Evolutionary conservation across 2,329 filamentous ascomycete species (phyloP).

Genomic region (Diplodia scrobiculata): DNA sequence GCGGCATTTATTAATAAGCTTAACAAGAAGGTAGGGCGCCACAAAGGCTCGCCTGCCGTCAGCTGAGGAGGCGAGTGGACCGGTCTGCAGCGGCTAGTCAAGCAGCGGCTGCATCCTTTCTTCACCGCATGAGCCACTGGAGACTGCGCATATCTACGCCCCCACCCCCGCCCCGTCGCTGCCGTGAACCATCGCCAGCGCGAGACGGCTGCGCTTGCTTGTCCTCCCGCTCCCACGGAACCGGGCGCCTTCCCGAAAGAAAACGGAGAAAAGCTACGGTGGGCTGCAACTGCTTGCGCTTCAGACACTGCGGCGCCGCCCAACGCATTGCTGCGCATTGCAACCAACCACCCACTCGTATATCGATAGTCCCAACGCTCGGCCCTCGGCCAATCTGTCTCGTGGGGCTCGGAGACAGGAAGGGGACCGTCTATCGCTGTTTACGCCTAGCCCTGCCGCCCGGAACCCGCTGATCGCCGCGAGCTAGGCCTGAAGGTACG

Average conservation of each 20-base stretch:
- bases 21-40: slow-evolving; percentile 21
- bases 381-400: slow-evolving; percentile 13
- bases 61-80: neutral
- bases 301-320: slow-evolving; percentile 2
- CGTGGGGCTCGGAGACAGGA: neutral
- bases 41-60: slow-evolving; percentile 1
- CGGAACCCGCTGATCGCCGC: slow-evolving; percentile 9
- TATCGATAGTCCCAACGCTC: slow-evolving; percentile 14
- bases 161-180: neutral
- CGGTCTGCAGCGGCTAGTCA: neutral
- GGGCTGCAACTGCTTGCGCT: slow-evolving; percentile 19
- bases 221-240: too few species aligned
- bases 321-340: neutral
- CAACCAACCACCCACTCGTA: neutral
- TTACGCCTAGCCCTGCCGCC: slow-evolving; percentile 9
- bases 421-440: neutral
- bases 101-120: neutral
- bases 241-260: neutral
- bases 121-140: neutral
- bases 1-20: slow-evolving; percentile 22
- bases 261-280: neutral
- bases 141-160: neutral
- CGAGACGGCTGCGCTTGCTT: neutral
- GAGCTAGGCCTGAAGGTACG: neutral
- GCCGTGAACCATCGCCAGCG: neutral